Conservation (phyloP, 176 grass and related monocot species). For the Paspalum notatum region DNA sequence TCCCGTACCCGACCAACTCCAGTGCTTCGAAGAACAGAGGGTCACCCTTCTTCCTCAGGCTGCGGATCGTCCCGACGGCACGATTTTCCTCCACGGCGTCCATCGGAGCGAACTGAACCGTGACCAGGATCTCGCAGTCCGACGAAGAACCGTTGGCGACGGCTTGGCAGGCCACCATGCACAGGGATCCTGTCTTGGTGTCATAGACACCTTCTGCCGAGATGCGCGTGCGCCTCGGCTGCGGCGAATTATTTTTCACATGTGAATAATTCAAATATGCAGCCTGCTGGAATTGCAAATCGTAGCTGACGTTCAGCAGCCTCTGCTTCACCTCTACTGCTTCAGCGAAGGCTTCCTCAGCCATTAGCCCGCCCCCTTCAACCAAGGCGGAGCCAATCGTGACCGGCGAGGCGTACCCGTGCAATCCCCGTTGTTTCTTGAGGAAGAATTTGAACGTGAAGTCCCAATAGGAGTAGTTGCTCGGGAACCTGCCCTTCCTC, state of each 20-base stretch:
- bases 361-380: not conserved
- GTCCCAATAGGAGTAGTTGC: not conserved
- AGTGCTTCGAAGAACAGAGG: not conserved
- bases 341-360: not conserved
- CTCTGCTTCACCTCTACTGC: not conserved
- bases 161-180: constrained; percentile 18
- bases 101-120: not conserved
- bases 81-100: not conserved
- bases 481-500: constrained; percentile 9
- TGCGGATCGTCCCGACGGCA: not conserved
- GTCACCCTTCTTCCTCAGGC: not conserved
- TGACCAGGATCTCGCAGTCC: not conserved
- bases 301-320: constrained; percentile 8
- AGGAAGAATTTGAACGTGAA: not conserved
- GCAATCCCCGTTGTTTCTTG: not conserved
- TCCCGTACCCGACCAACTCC: not conserved
- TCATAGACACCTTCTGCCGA: constrained; percentile 6
- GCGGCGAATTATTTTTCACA: too few relatives aligned
- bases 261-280: not conserved
- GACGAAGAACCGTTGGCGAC: not conserved
- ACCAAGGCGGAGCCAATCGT: not conserved
- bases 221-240: not conserved
- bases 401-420: not conserved
- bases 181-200: not conserved
- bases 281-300: not conserved